phyloP scores from a whole-genome alignment of 2,329 filamentous ascomycete species.

The Rhinocladiella mackenziei region DNA sequence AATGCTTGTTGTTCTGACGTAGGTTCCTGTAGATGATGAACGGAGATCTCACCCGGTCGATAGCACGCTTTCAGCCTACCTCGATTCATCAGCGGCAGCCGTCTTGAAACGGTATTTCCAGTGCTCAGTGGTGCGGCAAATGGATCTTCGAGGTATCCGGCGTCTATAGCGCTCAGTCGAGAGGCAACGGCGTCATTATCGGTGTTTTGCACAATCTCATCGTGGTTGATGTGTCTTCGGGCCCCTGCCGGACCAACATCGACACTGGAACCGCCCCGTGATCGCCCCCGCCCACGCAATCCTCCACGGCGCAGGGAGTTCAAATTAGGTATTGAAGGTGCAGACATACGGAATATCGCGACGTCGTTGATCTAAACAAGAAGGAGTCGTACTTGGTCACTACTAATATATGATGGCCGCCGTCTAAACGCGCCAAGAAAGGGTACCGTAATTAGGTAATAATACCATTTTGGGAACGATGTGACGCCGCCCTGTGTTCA shows the following conservation, averaged over 20 bases:
- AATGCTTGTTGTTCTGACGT: slow-evolving; percentile 78
- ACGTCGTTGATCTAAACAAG: too few species aligned
- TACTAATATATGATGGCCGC: too few species aligned
- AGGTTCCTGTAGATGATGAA: slow-evolving; percentile 63
- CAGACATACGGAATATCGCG: slow-evolving; percentile 60
- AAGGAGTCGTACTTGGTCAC: too few species aligned
- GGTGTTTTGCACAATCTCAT: slow-evolving; percentile 78
- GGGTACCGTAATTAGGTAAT: too few species aligned
- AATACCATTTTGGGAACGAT: too few species aligned
- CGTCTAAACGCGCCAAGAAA: too few species aligned
- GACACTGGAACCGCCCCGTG: slow-evolving; percentile 39
- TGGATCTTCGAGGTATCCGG: slow-evolving; percentile 78
- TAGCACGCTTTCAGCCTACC: slow-evolving; percentile 50
- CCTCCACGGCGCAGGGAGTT: slow-evolving; percentile 54
- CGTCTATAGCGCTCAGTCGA: slow-evolving; percentile 77
- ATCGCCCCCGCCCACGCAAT: slow-evolving; percentile 48
- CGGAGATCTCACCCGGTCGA: slow-evolving; percentile 3
- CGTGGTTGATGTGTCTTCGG: slow-evolving; percentile 36
- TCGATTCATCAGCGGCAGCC: slow-evolving; percentile 90
- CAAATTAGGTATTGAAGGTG: slow-evolving; percentile 74
- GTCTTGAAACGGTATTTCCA: slow-evolving; percentile 51
- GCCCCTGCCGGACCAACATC: slow-evolving; percentile 34
- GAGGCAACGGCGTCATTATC: slow-evolving; percentile 89
- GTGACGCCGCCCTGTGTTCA: too few species aligned
- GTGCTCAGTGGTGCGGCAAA: slow-evolving; percentile 56